Evolutionary conservation across 1,284 basidiomycete species (phyloP), one percentile per base, ranked within the genome.

Genomic region (Earliella scabrosa): DNA sequence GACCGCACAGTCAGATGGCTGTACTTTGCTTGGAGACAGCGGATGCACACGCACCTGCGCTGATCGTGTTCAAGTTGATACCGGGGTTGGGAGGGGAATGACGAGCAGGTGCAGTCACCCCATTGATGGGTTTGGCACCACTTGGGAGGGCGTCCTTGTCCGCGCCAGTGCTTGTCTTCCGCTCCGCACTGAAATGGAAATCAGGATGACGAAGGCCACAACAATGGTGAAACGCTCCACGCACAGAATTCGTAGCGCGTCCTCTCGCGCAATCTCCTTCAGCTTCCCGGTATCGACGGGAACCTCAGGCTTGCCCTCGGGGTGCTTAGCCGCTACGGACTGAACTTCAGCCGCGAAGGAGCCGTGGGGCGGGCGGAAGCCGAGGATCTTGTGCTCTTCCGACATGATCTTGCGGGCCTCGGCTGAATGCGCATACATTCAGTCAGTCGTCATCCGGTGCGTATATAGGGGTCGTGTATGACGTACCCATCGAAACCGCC

Each of bases 271-370:
- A 49, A 68, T 66, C 58, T 68, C 65, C 54, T 61, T 66, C 32
- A 70, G 60, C 52, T 63, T 64, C 32, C 53, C 49, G 6, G 64
- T 59, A 46, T 69, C 65, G 1, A 53, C 43, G 2, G 23, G 29
- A 11, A 57, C 36, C 24, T 60, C 59, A 10, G 60, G 56, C 44
- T 60, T 64, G 41, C 63, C 61, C 27, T 68, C 65, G 8, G 71
- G 68, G 53, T 71, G 66, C 56, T 68, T 72, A 14, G 73, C 70
- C 6, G 73, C 72, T n/a, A 72, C 69, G 13, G 71, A 68, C 55
- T 75, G 73, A 20, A 73, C 72, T 52, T 75, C 70, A 14, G 74
- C 73, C 36, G 74, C 74, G 18, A 75, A 67, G 31, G 73, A 74
- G 23, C 71, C 73, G 16, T 68, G 68, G 21, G 72, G 74, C 9